Conservation (phyloP, 768 basidiomycete species). For the Hygrocybe punicea region DNA sequence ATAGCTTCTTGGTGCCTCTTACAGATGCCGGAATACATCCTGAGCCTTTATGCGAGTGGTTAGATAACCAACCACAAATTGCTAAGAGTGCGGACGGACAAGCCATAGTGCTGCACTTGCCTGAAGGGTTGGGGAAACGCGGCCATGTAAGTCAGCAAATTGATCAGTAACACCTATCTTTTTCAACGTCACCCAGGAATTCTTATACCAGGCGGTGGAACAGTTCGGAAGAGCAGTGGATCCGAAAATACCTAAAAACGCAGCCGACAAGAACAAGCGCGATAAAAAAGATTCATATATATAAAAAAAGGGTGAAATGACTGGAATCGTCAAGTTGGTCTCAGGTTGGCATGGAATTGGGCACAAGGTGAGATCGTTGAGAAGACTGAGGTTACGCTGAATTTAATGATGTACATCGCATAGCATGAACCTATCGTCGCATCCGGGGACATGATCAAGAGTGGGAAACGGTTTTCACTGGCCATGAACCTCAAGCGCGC, state of each 20-base stretch:
- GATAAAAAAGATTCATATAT: neutral
- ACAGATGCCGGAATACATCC: neutral
- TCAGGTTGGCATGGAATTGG: constrained; percentile 1
- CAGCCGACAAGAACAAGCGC: neutral
- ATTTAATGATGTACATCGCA: neutral
- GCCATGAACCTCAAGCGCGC: constrained; percentile 16
- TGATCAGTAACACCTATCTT: neutral
- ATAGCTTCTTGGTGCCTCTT: neutral
- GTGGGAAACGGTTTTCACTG: constrained; percentile 22
- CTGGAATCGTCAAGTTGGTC: constrained; percentile 4
- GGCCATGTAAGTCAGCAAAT: neutral
- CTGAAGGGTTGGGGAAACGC: neutral
- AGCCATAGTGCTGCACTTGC: neutral
- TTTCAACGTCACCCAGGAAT: neutral
- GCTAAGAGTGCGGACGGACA: neutral
- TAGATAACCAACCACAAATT: neutral
- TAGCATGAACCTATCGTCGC: neutral
- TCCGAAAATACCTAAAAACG: neutral
- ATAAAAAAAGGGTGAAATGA: neutral
- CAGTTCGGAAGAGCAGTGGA: neutral
- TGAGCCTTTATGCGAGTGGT: neutral
- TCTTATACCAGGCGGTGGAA: neutral
- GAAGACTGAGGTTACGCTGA: no score
- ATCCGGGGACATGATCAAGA: constrained; percentile 3
- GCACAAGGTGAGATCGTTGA: neutral